These are phyloP conservation scores for Corymbia maculata DNA, from an alignment of 345 rosid genomes.

Conservation along the genomic window DNA sequence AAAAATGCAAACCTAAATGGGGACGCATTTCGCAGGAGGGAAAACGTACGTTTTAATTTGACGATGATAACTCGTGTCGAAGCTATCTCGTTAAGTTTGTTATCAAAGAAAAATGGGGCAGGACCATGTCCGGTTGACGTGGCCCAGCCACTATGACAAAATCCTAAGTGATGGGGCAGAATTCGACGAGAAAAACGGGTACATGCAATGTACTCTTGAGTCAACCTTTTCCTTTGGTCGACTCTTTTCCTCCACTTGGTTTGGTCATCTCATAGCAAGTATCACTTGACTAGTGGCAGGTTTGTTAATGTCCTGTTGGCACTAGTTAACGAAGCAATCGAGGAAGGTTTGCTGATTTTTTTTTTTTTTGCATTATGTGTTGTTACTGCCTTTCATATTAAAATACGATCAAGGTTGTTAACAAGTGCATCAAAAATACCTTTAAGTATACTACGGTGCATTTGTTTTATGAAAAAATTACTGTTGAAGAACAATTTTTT, in stretches of 20 bases:
- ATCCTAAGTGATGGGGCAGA: background rate
- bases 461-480: background rate
- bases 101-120: rapidly evolving
- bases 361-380: background rate
- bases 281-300: background rate
- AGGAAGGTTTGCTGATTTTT: background rate
- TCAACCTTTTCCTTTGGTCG: too few relatives aligned
- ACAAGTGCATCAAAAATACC: background rate
- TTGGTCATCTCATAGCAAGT: background rate
- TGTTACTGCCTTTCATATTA: background rate
- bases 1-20: background rate
- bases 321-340: background rate
- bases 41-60: background rate
- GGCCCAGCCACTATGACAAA: background rate
- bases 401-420: background rate
- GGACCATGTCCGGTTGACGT: background rate
- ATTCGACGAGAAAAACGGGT: background rate
- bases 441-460: background rate
- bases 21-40: background rate
- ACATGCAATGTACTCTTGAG: too few relatives aligned
- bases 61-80: background rate
- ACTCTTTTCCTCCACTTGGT: too few relatives aligned
- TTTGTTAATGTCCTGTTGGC: background rate
- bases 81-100: background rate
- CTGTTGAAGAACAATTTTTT: background rate